phyloP scores from a whole-genome alignment of 2,329 filamentous ascomycete species.

The Fusarium fracticaudum region DNA sequence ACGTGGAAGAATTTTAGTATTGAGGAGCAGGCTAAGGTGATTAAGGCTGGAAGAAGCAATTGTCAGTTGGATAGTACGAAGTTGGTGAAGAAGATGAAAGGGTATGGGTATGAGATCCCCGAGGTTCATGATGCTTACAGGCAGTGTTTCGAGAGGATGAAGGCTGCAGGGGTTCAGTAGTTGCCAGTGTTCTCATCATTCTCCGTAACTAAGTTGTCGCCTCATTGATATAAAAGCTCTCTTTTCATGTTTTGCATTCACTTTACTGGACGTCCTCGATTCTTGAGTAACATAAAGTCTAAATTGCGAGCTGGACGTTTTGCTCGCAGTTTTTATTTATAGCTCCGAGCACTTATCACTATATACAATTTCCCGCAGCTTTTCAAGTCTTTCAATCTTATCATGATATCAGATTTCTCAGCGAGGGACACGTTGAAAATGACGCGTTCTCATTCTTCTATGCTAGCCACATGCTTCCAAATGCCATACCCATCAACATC shows the following conservation, averaged over 20 bases:
- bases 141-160: constrained; percentile 6
- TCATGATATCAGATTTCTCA: too few relatives aligned
- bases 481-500: accelerated
- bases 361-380: accelerated
- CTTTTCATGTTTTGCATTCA: not conserved
- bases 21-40: constrained; percentile 73
- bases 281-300: accelerated
- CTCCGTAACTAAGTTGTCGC: too few relatives aligned
- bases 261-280: accelerated
- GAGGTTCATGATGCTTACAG: constrained; percentile 70
- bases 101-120: constrained; percentile 67
- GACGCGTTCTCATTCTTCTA: not conserved
- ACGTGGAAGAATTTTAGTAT: constrained; percentile 73
- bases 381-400: not conserved
- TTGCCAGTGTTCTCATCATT: accelerated
- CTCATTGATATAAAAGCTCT: not conserved
- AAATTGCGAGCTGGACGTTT: accelerated
- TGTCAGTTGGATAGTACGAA: constrained; percentile 72
- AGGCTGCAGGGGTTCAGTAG: not conserved
- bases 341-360: not conserved
- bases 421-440: accelerated
- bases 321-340: accelerated
- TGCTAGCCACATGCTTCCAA: accelerated
- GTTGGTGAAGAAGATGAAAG: constrained; percentile 66
- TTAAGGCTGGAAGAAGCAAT: constrained; percentile 72